A percentile compares a stretch with the other conserved stretches of the same genome.
Evolutionary conservation across 768 basidiomycete genomes (phyloP).

Genomic region (Pleurotus djamor): DNA sequence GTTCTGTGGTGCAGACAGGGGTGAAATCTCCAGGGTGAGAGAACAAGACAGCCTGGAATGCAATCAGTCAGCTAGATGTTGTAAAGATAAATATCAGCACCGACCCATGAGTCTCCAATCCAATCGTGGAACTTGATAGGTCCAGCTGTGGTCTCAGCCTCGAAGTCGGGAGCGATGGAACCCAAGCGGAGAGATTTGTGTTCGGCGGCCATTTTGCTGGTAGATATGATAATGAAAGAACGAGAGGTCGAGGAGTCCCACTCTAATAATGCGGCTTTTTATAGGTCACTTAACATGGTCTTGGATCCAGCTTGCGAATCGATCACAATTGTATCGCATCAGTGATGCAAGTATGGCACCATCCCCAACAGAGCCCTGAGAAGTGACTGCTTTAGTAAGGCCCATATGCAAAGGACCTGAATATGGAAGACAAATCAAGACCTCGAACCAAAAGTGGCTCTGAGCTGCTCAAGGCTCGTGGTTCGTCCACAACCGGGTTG

Average conservation of each 20-base stretch:
- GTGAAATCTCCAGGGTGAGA: conserved; percentile 94
- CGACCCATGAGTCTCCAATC: conserved; percentile 86
- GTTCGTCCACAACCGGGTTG: no score
- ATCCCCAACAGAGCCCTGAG: background rate
- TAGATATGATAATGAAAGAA: background rate
- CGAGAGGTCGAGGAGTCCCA: background rate
- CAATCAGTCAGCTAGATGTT: conserved; percentile 2
- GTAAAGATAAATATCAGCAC: conserved; percentile 15
- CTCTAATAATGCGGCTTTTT: no score
- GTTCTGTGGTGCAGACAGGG: conserved; percentile 96
- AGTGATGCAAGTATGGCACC: conserved; percentile 8
- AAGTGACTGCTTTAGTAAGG: background rate
- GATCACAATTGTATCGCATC: conserved; percentile 3
- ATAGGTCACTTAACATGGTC: no score
- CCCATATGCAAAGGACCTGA: background rate
- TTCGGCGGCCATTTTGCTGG: background rate
- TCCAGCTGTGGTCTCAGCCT: conserved; percentile 86
- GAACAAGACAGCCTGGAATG: conserved; percentile 75
- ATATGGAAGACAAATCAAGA: background rate
- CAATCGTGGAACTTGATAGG: conserved; percentile 91
- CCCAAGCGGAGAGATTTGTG: conserved; percentile 68
- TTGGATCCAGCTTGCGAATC: background rate
- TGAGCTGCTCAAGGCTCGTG: background rate
- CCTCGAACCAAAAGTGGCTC: no score
- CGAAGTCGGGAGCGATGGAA: conserved; percentile 87